Percentiles rank a stretch among this genome's conserved stretches.
These are phyloP conservation scores for Yamadazyma insecticola DNA, from an alignment of 805 yeast species.

Conservation along the genomic window DNA sequence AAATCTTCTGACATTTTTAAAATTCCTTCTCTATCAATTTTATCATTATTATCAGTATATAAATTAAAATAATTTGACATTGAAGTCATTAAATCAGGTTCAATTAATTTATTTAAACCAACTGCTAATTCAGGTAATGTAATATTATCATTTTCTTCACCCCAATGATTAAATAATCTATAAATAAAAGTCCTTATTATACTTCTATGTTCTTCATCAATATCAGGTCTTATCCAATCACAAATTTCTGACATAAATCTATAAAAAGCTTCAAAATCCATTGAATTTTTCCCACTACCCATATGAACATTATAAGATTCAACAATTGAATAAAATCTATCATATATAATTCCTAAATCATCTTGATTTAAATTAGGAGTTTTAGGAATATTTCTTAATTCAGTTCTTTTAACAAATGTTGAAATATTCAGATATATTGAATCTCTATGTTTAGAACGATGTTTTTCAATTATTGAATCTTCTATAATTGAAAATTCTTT, in stretches of 20 bases:
- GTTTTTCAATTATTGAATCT: constrained; percentile 65
- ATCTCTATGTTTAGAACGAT: constrained; percentile 66
- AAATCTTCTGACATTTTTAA: constrained; percentile 84
- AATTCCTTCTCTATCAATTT: constrained; percentile 72
- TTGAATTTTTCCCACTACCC: constrained; percentile 52
- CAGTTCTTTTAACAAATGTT: constrained; percentile 86
- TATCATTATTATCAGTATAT: constrained; percentile 60
- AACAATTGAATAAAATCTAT: constrained; percentile 73
- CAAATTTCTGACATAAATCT: constrained; percentile 74
- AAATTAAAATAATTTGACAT: constrained; percentile 76
- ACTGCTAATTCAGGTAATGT: constrained; percentile 63
- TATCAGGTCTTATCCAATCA: constrained; percentile 55
- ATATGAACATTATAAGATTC: constrained; percentile 55
- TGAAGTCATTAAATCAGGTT: constrained; percentile 71
- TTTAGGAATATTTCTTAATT: constrained; percentile 79
- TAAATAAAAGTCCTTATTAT: constrained; percentile 30
- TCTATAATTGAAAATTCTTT: constrained; percentile 81
- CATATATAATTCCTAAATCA: constrained; percentile 71
- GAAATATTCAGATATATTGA: constrained; percentile 84
- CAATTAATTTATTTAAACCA: constrained; percentile 68
- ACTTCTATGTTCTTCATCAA: constrained; percentile 9
- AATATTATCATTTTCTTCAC: constrained; percentile 43
- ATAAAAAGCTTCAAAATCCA: constrained; percentile 70
- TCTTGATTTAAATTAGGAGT: constrained; percentile 54
- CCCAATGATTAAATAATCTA: constrained; percentile 71